Percentiles rank a stretch among this genome's conserved stretches.
These are phyloP conservation scores for Wickerhamomyces ciferrii DNA, from an alignment of 805 yeast species.

Conservation along the genomic window DNA sequence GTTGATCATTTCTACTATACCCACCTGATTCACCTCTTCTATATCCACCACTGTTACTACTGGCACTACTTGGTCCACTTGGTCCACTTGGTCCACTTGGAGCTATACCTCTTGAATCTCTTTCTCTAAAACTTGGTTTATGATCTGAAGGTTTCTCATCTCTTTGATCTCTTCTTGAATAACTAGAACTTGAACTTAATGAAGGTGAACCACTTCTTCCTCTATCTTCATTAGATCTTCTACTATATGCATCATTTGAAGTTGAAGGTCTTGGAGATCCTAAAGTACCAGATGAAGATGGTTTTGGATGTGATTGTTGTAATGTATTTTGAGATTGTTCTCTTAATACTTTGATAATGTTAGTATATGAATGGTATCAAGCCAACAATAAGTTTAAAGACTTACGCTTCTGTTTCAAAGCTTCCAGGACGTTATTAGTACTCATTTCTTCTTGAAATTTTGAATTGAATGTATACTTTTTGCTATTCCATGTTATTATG, in stretches of 20 bases:
- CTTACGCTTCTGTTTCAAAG: constrained; percentile 20
- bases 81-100: neutral
- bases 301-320: neutral
- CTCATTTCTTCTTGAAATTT: constrained; percentile 18
- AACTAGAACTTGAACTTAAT: neutral
- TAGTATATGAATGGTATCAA: constrained; percentile 1
- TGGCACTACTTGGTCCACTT: neutral
- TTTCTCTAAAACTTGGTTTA: constrained; percentile 2
- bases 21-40: neutral
- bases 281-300: neutral
- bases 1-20: neutral
- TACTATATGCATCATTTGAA: neutral
- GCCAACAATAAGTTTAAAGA: neutral
- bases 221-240: neutral
- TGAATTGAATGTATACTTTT: no score
- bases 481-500: no score
- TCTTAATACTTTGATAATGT: neutral
- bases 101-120: neutral
- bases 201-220: neutral
- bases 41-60: neutral
- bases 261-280: neutral
- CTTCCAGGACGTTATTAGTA: constrained; percentile 16
- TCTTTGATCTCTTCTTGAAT: neutral
- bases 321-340: neutral
- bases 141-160: no score